Evolutionary conservation across 805 yeast genomes (phyloP), one percentile per base, ranked within the genome.

Genomic region (Metschnikowia reukaufii): DNA sequence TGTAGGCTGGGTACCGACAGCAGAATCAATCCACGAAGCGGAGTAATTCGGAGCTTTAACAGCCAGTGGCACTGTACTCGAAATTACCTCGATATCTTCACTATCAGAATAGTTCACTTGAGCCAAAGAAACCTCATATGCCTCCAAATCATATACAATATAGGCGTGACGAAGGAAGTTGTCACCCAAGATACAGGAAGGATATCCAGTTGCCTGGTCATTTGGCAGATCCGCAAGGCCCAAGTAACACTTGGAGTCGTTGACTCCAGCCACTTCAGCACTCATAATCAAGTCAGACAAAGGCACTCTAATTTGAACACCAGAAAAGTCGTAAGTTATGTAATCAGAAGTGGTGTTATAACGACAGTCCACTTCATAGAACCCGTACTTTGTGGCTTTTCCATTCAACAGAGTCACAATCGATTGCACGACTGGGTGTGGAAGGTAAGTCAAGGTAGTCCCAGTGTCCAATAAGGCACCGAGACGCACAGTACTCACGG

Each of bases 141-240:
- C 75, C 20, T 81, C 86, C 41, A 82, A 63, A 62, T 85, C 86
- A 62, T 76, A 82, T 13, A 82, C 87, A 23, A 81, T 73, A 60
- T 83, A 84, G 2, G 83, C 82, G 46, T 78, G 74, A 45, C 86
- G 72, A n/a, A n/a, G n/a, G n/a, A n/a, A n/a, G n/a, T n/a, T n/a
- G n/a, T n/a, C n/a, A n/a, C n/a, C n/a, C n/a, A 51, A 86, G 64
- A 34, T 74, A 58, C 83, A 88, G 45, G n/a, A 21, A 5, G 76
- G 72, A 58, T 82, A 88, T 13, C 91, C 91, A 10, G 17, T 8
- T 4, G 31, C 15, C 44, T 81, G 70, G 30, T 64, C 33, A 12
- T 10, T n/a, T 4, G 20, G 12, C 33, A 12, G 30, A 27, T 21
- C 48, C 51, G 18, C 44, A 19, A 64, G 46, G 6, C 68, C 66